Evolutionary conservation across 202 grass and related monocot species (phyloP).

Genomic region (Schoenoplectus tabernaemontani): DNA sequence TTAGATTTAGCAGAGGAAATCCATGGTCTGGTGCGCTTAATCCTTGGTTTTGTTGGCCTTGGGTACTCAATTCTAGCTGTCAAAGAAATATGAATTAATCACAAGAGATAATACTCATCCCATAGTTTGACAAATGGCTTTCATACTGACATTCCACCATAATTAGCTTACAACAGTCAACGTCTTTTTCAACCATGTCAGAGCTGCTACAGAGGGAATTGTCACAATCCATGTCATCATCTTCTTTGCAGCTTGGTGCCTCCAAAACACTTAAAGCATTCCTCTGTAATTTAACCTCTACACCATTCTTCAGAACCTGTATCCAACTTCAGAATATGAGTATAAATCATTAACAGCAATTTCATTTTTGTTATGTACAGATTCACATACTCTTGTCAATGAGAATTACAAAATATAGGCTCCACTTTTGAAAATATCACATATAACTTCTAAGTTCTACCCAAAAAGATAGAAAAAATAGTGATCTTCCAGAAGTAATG

Average conservation of each 20-base stretch:
- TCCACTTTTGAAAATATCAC: neutral
- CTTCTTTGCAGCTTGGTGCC: conserved; percentile 68
- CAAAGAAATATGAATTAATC: conserved; percentile 7
- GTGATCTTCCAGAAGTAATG: too few species aligned
- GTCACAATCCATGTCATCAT: conserved; percentile 41
- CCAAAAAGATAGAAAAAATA: too few species aligned
- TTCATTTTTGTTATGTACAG: neutral
- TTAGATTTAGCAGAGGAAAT: conserved; percentile 42
- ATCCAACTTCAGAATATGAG: neutral
- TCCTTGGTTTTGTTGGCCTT: conserved; percentile 61
- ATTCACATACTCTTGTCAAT: neutral
- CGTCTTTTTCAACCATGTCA: conserved; percentile 51
- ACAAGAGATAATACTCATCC: neutral
- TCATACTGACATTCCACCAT: neutral
- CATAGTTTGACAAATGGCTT: neutral
- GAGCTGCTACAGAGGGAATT: conserved; percentile 72
- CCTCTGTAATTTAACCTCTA: conserved; percentile 90
- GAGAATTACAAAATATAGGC: neutral
- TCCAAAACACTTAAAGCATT: conserved; percentile 87
- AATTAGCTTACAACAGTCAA: conserved; percentile 59
- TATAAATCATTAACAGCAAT: neutral
- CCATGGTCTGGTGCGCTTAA: conserved; percentile 61
- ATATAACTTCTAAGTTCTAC: neutral
- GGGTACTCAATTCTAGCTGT: conserved; percentile 58
- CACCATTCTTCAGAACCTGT: conserved; percentile 77